Conservation (phyloP, 805 yeast genomes). For the Saccharomycopsis fodiens region DNA sequence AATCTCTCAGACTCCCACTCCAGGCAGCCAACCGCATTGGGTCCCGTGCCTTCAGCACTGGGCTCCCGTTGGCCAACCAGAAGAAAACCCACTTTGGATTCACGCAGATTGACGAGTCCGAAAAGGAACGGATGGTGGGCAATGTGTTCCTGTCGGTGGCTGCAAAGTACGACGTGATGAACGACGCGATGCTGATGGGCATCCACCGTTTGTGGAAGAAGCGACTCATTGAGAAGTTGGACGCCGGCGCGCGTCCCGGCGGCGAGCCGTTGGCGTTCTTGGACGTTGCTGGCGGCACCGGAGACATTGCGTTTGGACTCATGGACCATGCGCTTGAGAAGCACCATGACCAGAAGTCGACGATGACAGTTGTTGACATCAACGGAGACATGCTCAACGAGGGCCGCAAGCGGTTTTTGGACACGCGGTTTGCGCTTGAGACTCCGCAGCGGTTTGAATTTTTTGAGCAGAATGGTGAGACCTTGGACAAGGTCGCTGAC, state of each 20-base stretch:
- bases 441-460: slow-evolving; percentile 56
- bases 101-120: slow-evolving; percentile 67
- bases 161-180: slow-evolving; percentile 89
- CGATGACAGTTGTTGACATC: slow-evolving; percentile 91
- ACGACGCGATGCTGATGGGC: slow-evolving; percentile 96
- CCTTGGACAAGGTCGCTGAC: slow-evolving; percentile 72
- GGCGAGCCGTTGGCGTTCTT: slow-evolving; percentile 75
- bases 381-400: slow-evolving; percentile 93
- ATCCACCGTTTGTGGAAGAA: slow-evolving; percentile 92
- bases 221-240: slow-evolving; percentile 79
- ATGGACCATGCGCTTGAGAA: slow-evolving; percentile 80
- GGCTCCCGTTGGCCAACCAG: not conserved
- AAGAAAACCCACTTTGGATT: slow-evolving; percentile 92
- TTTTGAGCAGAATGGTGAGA: slow-evolving; percentile 89
- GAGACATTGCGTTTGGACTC: slow-evolving; percentile 94
- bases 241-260: slow-evolving; percentile 91
- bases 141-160: slow-evolving; percentile 94
- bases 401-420: slow-evolving; percentile 70
- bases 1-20: no score
- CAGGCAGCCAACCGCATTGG: no score
- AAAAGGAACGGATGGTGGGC: slow-evolving; percentile 77
- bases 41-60: no score
- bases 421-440: slow-evolving; percentile 46
- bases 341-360: slow-evolving; percentile 65
- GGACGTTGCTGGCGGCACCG: slow-evolving; percentile 99